Evolutionary conservation across 768 basidiomycete genomes (phyloP).

Genomic region (Kwoniella dejecticola): DNA sequence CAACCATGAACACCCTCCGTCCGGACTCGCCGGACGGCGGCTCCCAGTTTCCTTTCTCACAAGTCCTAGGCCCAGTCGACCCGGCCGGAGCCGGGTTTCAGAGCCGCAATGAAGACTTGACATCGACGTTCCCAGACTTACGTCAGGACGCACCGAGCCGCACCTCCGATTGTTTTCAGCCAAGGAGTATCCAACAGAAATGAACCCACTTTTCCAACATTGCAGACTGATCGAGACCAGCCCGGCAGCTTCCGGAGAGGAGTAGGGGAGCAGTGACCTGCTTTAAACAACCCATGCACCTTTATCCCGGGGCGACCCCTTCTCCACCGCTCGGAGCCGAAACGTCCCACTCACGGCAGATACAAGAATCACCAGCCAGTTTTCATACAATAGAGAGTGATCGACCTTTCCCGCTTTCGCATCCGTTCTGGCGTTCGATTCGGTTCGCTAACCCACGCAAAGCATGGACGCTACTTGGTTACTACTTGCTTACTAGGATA

Average conservation of each 20-base stretch:
- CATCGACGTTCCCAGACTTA: conserved; percentile 29
- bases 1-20: not conserved
- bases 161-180: conserved; percentile 56
- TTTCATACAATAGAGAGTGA: conserved; percentile 1
- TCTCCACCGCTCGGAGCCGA: conserved; percentile 1
- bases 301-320: not conserved
- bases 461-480: no score
- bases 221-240: conserved; percentile 21
- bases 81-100: conserved; percentile 53
- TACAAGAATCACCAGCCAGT: not conserved
- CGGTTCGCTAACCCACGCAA: no score
- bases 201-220: conserved; percentile 54
- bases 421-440: no score
- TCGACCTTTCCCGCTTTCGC: not conserved
- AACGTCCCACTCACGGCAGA: conserved; percentile 5
- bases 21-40: conserved; percentile 7
- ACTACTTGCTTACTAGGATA: no score
- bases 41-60: conserved; percentile 61
- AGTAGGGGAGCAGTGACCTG: no score
- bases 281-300: not conserved
- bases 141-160: conserved; percentile 42
- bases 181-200: conserved; percentile 57
- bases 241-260: conserved; percentile 4
- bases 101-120: conserved; percentile 55
- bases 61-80: conserved; percentile 57